Conservation (phyloP, 768 basidiomycete genomes). For the Podaxis sp. region DNA sequence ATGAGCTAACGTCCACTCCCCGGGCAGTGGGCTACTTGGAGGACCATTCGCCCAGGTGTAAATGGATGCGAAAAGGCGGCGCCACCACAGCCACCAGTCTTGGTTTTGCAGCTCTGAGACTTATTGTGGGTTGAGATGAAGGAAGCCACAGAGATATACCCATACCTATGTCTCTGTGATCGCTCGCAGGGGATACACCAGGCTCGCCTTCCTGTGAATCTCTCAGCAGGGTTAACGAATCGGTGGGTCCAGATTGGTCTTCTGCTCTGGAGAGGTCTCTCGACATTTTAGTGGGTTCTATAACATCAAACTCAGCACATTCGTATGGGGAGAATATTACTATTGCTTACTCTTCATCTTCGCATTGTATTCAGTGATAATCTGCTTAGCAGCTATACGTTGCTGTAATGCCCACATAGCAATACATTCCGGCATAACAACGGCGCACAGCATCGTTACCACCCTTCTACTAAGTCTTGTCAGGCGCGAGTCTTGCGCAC, state of each 20-base stretch:
- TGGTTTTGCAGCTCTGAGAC: too few relatives aligned
- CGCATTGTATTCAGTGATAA: neutral
- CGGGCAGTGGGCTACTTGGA: neutral
- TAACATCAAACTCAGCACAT: too few relatives aligned
- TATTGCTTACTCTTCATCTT: neutral
- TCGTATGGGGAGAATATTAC: neutral
- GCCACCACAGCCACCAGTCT: neutral
- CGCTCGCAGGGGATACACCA: too few relatives aligned
- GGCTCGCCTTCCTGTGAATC: too few relatives aligned
- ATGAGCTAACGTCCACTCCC: neutral
- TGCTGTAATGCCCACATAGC: neutral
- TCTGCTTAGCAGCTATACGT: neutral
- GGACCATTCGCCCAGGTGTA: neutral
- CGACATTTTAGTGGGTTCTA: too few relatives aligned
- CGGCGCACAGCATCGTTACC: neutral
- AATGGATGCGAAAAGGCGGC: neutral
- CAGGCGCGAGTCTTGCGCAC: neutral
- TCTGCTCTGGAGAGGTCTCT: too few relatives aligned
- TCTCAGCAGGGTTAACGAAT: too few relatives aligned
- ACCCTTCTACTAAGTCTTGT: neutral
- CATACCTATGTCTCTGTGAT: too few relatives aligned
- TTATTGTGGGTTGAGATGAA: too few relatives aligned
- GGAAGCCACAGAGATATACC: too few relatives aligned
- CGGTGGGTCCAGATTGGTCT: too few relatives aligned
- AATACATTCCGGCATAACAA: neutral